Base-by-base conservation (phyloP, 1,284 basidiomycete species). In the Moniliella sp. region DNA sequence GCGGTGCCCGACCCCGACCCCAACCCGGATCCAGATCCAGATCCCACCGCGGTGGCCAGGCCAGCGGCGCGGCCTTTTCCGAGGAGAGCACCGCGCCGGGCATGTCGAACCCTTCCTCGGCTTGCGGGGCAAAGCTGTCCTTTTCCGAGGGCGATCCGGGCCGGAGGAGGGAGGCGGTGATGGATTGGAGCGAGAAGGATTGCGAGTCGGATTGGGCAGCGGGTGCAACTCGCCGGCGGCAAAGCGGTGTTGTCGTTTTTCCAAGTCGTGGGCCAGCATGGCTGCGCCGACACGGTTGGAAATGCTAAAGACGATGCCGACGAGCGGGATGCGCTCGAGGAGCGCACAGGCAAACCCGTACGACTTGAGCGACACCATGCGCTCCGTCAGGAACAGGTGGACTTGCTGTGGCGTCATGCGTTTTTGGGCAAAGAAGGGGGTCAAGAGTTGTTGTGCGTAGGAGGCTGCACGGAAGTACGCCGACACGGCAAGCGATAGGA, bases 261-360 rank as follows among this genome's bases (percentile, higher is more conserved):
- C 57, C 9, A 59, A 37, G 31, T 59, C 57, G 36, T 56, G 52
- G 2, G 54, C 51, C 45, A 53, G 57, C 32, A 40, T 37, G 11
- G 56, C 57, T 1, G 57, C 57, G 4, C 57, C 57, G 34, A 59
- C 55, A 2, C 46, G 48, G 36, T 59, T 59, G 14, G 46, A 50
- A 28, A 59, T 43, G 21, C 39, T 45, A 25, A 59, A 54, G 7
- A 48, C 29, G 7, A 59, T 32, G 15, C 57, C 57, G 8, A 46
- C 13, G 5, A 59, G 27, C 0, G 57, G 57, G 12, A 59, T 36
- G 17, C 43, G 39, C 37, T 59, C 57, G 27, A 55, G 38, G 5
- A 56, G 33, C 3, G 46, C 42, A 2, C 52, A 55, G 1, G 33
- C 31, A 15, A 57, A 47, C 5, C 57, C 57, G 28, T 56, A 59